Evolutionary conservation across 2,329 filamentous ascomycete genomes (phyloP).

Genomic region (Sporothrix inflata): DNA sequence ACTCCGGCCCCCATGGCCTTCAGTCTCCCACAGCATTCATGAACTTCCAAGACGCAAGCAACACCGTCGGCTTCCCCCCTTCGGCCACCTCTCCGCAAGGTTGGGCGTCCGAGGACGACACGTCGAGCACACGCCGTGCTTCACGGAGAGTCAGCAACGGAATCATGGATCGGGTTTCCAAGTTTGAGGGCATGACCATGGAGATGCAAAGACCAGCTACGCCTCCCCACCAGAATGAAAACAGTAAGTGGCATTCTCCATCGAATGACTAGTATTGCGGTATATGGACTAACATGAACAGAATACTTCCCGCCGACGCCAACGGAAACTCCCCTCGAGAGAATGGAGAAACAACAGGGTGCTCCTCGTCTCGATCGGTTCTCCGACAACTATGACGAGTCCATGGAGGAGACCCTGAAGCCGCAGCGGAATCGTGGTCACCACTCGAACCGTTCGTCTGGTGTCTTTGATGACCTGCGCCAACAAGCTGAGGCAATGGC

Average conservation of each 20-base stretch:
- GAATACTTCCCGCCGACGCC: slow-evolving; percentile 70
- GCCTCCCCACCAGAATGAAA: slow-evolving; percentile 62
- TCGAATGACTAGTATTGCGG: no score
- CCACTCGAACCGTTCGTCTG: slow-evolving; percentile 51
- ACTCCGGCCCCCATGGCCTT: slow-evolving; percentile 50
- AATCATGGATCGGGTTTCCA: slow-evolving; percentile 62
- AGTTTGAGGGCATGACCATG: slow-evolving; percentile 59
- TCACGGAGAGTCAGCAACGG: slow-evolving; percentile 62
- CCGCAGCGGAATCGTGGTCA: slow-evolving; percentile 46
- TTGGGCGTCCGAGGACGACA: slow-evolving; percentile 57
- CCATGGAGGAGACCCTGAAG: slow-evolving; percentile 69
- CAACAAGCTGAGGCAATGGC: slow-evolving; percentile 56
- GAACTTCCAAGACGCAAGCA: slow-evolving; percentile 49
- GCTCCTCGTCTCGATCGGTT: slow-evolving; percentile 53
- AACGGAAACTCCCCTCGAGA: slow-evolving; percentile 63
- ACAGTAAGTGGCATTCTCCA: slow-evolving; percentile 52
- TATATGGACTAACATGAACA: slow-evolving; percentile 37
- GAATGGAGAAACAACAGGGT: slow-evolving; percentile 46
- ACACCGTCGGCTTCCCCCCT: neutral
- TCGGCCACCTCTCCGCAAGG: slow-evolving; percentile 46
- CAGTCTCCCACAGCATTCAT: slow-evolving; percentile 51
- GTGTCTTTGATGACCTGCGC: slow-evolving; percentile 62
- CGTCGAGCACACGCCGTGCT: slow-evolving; percentile 46
- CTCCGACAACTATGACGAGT: slow-evolving; percentile 64
- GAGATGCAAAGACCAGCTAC: slow-evolving; percentile 61